A percentile compares a stretch with the other conserved stretches of the same genome.
Conservation (phyloP, 2,329 filamentous ascomycete genomes). For the Beauveria pseudobassiana region DNA sequence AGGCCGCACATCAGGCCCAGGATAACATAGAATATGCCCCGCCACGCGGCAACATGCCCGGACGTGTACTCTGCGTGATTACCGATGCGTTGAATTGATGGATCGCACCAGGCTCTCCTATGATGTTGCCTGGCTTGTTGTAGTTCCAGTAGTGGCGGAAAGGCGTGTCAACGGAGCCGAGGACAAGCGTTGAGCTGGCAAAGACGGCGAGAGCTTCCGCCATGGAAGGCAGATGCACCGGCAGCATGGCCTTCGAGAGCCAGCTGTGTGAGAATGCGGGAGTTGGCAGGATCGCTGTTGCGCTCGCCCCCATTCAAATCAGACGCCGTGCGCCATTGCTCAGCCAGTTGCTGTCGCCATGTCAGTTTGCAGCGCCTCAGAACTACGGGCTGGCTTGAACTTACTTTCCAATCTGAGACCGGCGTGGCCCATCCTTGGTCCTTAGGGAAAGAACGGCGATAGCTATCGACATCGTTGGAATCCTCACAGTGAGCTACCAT, state of each 20-base stretch:
- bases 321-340: constrained; percentile 47
- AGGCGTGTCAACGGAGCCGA: constrained; percentile 50
- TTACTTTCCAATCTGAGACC: constrained; percentile 42
- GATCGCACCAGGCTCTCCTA: constrained; percentile 36
- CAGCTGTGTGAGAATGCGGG: constrained; percentile 47
- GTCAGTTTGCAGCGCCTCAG: not conserved
- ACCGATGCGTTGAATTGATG: constrained; percentile 59
- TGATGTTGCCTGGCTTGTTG: constrained; percentile 19
- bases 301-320: constrained; percentile 48
- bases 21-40: constrained; percentile 59
- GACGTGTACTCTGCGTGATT: constrained; percentile 63
- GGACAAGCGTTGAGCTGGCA: constrained; percentile 57
- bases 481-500: constrained; percentile 58
- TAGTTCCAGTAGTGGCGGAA: constrained; percentile 53
- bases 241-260: constrained; percentile 38
- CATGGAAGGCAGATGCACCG: constrained; percentile 53
- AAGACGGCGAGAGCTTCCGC: constrained; percentile 68
- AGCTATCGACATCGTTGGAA: constrained; percentile 44
- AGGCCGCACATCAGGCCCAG: constrained; percentile 58
- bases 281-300: constrained; percentile 51
- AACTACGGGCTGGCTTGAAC: not conserved
- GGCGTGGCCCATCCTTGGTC: constrained; percentile 25
- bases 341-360: constrained; percentile 34
- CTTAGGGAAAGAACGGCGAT: constrained; percentile 34
- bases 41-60: constrained; percentile 52